Base-by-base conservation (phyloP, 495 filamentous ascomycete genomes). In the Podospora conica region DNA sequence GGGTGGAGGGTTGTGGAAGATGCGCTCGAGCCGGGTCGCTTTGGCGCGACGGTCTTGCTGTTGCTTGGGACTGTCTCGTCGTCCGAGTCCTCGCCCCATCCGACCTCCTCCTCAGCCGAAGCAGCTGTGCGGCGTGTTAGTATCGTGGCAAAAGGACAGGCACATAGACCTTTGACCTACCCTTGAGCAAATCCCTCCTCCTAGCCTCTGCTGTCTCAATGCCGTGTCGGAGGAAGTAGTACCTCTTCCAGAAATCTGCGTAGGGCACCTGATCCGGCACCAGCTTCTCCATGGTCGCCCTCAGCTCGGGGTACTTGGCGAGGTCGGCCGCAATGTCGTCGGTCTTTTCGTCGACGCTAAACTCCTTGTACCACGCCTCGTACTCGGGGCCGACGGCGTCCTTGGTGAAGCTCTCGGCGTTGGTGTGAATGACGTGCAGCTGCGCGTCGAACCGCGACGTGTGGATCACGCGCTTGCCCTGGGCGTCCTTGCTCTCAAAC, bases 161-260 rank as follows among this genome's bases (percentile, higher is more conserved):
- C 24, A 33, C 29, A 24, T 22, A 27, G 12, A 57, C 10, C 23
- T 21, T 33, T 7, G 12, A 73, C 81, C 69, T 82, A 97, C 95
- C 95, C 78, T 96, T 96, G 56, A 99, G 79, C 67, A 99, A 79
- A 74, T 98, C 95, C 73, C 89, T 87, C 75, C 95, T 82, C 79
- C 92, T 87, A 71, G 90, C 87, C 83, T 99, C 95, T 64, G 97
- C 92, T n/a, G 88, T 93, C 79, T 98, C 95, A 67, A 99, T 89
- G 23, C 96, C 92, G 68, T 96, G 88, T 70, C 96, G 82, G 66
- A 98, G 80, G 81, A 97, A 99, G 70, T 97, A 98, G 75, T 99
- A 99, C 48, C 95, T 84, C 69, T 84, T 88, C 96, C 96, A 99
- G 76, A 98, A 99, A 56, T 88, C 86, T 15, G 79, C 84, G 74